These are phyloP conservation scores for Colletotrichum sp. DNA, from an alignment of 2,329 filamentous ascomycete species.

Conservation along the genomic window DNA sequence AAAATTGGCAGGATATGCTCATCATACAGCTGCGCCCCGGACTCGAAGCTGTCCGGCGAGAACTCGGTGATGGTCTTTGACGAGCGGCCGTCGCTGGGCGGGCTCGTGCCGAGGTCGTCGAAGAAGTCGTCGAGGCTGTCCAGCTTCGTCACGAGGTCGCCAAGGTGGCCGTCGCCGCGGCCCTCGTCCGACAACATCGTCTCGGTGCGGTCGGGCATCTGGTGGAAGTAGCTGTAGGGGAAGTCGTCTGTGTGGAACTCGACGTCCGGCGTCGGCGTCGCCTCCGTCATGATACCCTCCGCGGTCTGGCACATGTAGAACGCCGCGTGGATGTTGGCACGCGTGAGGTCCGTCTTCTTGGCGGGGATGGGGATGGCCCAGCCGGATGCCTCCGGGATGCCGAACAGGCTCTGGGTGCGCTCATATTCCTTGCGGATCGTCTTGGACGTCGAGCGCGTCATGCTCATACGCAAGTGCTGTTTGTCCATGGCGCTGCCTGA, in stretches of 20 bases:
- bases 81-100: slow-evolving; percentile 65
- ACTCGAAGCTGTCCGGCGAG: slow-evolving; percentile 70
- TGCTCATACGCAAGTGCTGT: slow-evolving; percentile 96
- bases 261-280: slow-evolving; percentile 79
- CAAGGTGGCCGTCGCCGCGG: slow-evolving; percentile 74
- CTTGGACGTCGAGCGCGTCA: slow-evolving; percentile 87
- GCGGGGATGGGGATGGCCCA: slow-evolving; percentile 97
- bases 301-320: slow-evolving; percentile 90
- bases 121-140: slow-evolving; percentile 86
- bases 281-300: slow-evolving; percentile 61
- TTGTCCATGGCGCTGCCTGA: slow-evolving; percentile 91
- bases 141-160: slow-evolving; percentile 81
- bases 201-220: slow-evolving; percentile 74
- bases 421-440: slow-evolving; percentile 93
- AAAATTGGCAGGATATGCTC: slow-evolving; percentile 91
- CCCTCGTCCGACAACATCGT: slow-evolving; percentile 93
- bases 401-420: slow-evolving; percentile 90
- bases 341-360: slow-evolving; percentile 83
- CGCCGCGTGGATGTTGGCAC: slow-evolving; percentile 91
- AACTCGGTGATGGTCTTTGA: slow-evolving; percentile 70
- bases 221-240: slow-evolving; percentile 76
- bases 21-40: slow-evolving; percentile 85
- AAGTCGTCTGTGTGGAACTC: slow-evolving; percentile 94
- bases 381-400: slow-evolving; percentile 92
- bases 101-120: slow-evolving; percentile 67